Conservation (phyloP, 768 basidiomycete genomes). For the Fomitopsis pulvina region DNA sequence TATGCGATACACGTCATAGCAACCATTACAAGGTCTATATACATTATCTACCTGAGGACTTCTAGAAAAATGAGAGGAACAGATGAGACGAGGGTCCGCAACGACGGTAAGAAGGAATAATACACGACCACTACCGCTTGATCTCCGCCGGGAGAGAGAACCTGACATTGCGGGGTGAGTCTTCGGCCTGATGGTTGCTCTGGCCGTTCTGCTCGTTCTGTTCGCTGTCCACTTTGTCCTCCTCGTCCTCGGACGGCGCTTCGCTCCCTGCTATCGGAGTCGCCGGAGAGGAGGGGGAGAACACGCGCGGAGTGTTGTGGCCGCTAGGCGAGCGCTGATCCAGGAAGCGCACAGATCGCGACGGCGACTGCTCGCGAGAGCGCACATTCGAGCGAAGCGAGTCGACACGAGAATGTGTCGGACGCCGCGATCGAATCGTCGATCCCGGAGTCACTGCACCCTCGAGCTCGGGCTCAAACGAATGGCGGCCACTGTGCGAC, state of each 20-base stretch:
- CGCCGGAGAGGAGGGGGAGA: constrained; percentile 15
- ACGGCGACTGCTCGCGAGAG: constrained; percentile 36
- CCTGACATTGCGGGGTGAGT: constrained; percentile 16
- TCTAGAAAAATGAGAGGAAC: not conserved
- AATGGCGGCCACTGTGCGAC: constrained; percentile 16
- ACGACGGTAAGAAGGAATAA: no score
- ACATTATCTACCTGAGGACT: not conserved
- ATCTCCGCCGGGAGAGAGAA: constrained; percentile 15
- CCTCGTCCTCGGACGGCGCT: constrained; percentile 16
- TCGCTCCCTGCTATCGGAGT: constrained; percentile 14
- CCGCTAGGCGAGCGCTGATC: constrained; percentile 25
- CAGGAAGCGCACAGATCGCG: constrained; percentile 42
- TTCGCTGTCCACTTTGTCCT: constrained; percentile 6
- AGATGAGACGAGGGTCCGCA: not conserved
- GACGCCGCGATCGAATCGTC: constrained; percentile 10
- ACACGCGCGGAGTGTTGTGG: constrained; percentile 10
- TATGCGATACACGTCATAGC: not conserved
- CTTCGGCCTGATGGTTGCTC: not conserved
- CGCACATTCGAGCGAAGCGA: constrained; percentile 20
- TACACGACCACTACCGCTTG: not conserved
- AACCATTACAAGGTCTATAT: not conserved
- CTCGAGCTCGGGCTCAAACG: not conserved
- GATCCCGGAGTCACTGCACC: constrained; percentile 3
- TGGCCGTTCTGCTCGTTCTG: no score
- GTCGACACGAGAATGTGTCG: constrained; percentile 24